A percentile compares a stretch with the other conserved stretches of the same genome.
Evolutionary conservation across 2,329 filamentous ascomycete species (phyloP).

Genomic region (Bimuria novae-zelandiae): DNA sequence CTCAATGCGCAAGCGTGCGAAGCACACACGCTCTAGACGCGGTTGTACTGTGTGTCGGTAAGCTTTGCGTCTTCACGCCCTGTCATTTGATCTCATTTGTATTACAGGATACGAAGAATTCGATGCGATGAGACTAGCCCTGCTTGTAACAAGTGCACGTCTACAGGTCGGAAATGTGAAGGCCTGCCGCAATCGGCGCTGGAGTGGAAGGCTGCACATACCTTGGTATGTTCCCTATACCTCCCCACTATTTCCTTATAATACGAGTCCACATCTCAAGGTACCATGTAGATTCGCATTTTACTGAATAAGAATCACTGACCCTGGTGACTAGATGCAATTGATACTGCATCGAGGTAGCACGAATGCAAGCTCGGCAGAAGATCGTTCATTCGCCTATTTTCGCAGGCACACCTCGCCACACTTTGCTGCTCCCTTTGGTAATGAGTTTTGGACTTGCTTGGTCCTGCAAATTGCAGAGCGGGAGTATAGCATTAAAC

Average conservation of each 20-base stretch:
- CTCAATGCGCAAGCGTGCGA: slow-evolving; percentile 11
- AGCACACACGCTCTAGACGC: slow-evolving; percentile 10
- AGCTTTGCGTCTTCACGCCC: neutral
- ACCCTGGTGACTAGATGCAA: neutral
- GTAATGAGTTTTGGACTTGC: slow-evolving; percentile 7
- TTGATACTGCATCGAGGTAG: neutral
- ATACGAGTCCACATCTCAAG: too few relatives aligned
- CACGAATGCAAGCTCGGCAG: neutral
- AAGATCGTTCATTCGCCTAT: slow-evolving; percentile 9
- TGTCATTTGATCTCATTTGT: neutral
- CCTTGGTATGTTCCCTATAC: too few relatives aligned
- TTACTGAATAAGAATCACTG: too few relatives aligned
- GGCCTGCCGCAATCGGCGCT: slow-evolving; percentile 33
- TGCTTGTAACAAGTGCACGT: slow-evolving; percentile 41
- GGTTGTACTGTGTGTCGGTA: slow-evolving; percentile 14
- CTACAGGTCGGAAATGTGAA: slow-evolving; percentile 45
- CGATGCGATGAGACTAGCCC: slow-evolving; percentile 45
- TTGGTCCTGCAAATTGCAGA: slow-evolving; percentile 2
- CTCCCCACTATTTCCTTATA: too few relatives aligned
- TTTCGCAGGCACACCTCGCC: neutral
- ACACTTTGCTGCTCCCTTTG: slow-evolving; percentile 8
- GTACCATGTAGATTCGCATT: too few relatives aligned
- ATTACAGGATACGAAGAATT: slow-evolving; percentile 20
- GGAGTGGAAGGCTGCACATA: neutral
- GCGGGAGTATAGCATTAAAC: slow-evolving; percentile 5